Conservation (phyloP, 805 yeast genomes). For the Ogataea polymorpha region DNA sequence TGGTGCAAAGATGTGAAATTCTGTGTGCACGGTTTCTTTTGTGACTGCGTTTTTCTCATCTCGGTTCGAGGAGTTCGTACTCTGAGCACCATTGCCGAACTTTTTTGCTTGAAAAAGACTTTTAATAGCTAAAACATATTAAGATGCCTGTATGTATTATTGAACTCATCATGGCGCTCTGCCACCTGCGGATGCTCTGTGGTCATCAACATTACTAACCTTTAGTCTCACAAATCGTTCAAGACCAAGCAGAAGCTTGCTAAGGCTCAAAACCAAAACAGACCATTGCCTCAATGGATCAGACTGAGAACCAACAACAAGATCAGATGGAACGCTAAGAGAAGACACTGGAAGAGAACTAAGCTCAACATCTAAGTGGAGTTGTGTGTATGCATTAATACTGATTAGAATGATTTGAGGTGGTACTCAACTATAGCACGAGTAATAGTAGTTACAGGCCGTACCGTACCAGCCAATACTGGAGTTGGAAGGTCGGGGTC, state of each 20-base stretch:
- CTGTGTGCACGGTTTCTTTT: not conserved
- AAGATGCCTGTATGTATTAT: slow-evolving; percentile 25
- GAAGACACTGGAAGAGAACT: slow-evolving; percentile 99
- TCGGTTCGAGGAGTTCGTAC: slow-evolving; percentile 1
- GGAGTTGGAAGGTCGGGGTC: not conserved
- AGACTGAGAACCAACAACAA: slow-evolving; percentile 97
- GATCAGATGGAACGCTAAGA: slow-evolving; percentile 98
- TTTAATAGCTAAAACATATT: slow-evolving; percentile 10
- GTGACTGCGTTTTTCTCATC: slow-evolving; percentile 17
- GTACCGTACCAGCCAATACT: not conserved
- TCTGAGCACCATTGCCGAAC: slow-evolving; percentile 2
- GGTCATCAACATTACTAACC: slow-evolving; percentile 1
- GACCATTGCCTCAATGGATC: slow-evolving; percentile 99
- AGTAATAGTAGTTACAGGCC: not conserved
- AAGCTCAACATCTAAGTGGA: slow-evolving; percentile 86
- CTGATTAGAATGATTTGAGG: slow-evolving; percentile 8
- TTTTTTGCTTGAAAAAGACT: slow-evolving; percentile 6
- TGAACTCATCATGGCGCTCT: not conserved
- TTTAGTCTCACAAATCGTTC: slow-evolving; percentile 90
- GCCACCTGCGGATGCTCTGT: not conserved
- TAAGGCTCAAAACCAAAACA: slow-evolving; percentile 98
- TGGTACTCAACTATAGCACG: slow-evolving; percentile 1
- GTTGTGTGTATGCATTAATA: slow-evolving; percentile 18
- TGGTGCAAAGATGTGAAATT: slow-evolving; percentile 9
- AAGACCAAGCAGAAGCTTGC: slow-evolving; percentile 97